These are phyloP conservation scores for Lepidium sativum DNA, from an alignment of 345 rosid genomes.

Conservation along the genomic window DNA sequence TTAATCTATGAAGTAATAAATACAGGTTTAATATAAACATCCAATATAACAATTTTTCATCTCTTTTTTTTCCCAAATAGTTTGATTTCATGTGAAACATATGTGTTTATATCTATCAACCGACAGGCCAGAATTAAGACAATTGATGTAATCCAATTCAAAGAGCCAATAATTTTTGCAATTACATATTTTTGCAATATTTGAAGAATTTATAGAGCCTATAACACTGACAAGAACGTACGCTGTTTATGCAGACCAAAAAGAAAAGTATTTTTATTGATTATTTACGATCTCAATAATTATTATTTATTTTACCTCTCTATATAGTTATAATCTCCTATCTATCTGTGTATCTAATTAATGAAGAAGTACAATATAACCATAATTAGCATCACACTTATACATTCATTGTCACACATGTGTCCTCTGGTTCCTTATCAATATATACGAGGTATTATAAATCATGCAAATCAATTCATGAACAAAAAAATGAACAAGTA, in stretches of 20 bases:
- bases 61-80: background rate
- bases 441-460: background rate
- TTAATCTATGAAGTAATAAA: background rate
- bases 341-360: background rate
- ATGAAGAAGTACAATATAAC: background rate
- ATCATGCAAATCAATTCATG: background rate
- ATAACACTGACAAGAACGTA: constrained; percentile 32
- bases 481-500: background rate
- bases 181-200: background rate
- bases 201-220: constrained; percentile 14
- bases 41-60: background rate
- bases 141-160: background rate
- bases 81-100: background rate
- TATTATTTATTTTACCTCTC: background rate
- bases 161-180: background rate
- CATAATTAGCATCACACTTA: background rate
- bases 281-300: background rate
- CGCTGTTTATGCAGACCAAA: constrained; percentile 25
- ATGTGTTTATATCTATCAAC: background rate
- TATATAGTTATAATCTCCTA: background rate
- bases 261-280: constrained; percentile 3
- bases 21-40: background rate
- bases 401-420: constrained; percentile 1
- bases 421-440: background rate
- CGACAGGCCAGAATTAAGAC: background rate